A percentile compares a stretch with the other conserved stretches of the same genome.
Evolutionary conservation across 2,329 filamentous ascomycete genomes (phyloP).

Genomic region (Geosmithia putterillii): DNA sequence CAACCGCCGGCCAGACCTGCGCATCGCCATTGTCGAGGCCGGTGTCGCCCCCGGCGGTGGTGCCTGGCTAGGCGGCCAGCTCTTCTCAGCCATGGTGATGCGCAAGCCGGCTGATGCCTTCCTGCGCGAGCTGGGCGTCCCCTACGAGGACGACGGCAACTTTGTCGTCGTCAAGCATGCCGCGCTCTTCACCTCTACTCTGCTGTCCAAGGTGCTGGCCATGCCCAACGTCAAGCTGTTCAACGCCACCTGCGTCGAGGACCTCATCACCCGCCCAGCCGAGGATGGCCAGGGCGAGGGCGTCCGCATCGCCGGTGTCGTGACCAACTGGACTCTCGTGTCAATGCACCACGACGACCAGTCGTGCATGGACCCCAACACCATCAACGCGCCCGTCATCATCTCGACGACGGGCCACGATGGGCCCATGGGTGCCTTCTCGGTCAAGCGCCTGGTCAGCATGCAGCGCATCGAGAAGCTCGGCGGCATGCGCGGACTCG

Average conservation of each 20-base stretch:
- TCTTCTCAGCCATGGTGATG: constrained; percentile 93
- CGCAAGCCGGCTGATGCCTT: constrained; percentile 84
- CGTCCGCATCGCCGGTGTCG: constrained; percentile 73
- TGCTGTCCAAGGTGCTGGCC: constrained; percentile 69
- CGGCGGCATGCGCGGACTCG: constrained; percentile 83
- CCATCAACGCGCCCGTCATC: constrained; percentile 82
- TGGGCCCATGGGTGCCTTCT: constrained; percentile 83
- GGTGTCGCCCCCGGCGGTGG: constrained; percentile 79
- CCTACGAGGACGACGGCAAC: constrained; percentile 78
- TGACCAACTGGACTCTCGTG: constrained; percentile 93
- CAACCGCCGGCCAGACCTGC: constrained; percentile 74
- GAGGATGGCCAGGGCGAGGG: constrained; percentile 30
- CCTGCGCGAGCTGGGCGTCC: constrained; percentile 66
- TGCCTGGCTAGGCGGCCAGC: constrained; percentile 86
- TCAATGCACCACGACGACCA: constrained; percentile 80
- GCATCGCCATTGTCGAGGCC: constrained; percentile 84
- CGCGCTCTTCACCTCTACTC: constrained; percentile 79
- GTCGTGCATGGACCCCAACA: constrained; percentile 95
- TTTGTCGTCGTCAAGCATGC: constrained; percentile 93
- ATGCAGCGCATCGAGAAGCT: constrained; percentile 77
- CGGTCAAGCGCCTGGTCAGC: constrained; percentile 77
- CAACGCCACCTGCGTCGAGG: constrained; percentile 87
- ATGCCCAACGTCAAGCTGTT: constrained; percentile 94
- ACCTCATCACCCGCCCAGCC: constrained; percentile 70
- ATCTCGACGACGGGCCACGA: constrained; percentile 89